Conservation (phyloP, 2,329 filamentous ascomycete species). For the Ophiostoma montium region DNA sequence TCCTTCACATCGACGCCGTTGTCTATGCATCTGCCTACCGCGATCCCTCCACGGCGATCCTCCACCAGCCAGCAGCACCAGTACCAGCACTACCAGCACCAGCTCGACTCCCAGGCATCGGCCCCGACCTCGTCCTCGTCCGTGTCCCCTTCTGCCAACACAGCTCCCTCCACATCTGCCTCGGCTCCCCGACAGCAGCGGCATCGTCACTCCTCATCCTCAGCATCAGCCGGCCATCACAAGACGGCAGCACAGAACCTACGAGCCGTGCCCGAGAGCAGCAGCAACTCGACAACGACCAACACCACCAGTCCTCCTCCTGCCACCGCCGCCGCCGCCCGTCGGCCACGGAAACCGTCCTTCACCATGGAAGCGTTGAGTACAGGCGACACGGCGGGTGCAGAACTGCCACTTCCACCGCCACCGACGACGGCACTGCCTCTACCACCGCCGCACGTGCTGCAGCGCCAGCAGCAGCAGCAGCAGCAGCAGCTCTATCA, state of each 20-base stretch:
- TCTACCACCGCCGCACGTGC: not conserved
- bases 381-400: not conserved
- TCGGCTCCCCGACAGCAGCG: not conserved
- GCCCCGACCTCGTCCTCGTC: not conserved
- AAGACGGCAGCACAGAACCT: conserved; percentile 17
- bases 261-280: conserved; percentile 42
- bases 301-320: conserved; percentile 8
- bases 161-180: not conserved
- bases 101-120: not conserved
- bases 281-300: no score
- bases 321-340: conserved; percentile 4
- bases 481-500: not conserved
- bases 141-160: not conserved
- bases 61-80: conserved; percentile 37
- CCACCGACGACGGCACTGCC: not conserved
- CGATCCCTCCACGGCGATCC: conserved; percentile 60
- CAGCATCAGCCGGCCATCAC: not conserved
- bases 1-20: conserved; percentile 12
- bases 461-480: not conserved
- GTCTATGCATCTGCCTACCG: conserved; percentile 41
- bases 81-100: conserved; percentile 11
- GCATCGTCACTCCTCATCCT: conserved; percentile 1
- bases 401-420: not conserved
- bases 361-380: conserved; percentile 13
- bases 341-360: conserved; percentile 20